phyloP scores from a whole-genome alignment of 192 early-diverging fungal genomes.

The Phlyctochytrium bullatum region DNA sequence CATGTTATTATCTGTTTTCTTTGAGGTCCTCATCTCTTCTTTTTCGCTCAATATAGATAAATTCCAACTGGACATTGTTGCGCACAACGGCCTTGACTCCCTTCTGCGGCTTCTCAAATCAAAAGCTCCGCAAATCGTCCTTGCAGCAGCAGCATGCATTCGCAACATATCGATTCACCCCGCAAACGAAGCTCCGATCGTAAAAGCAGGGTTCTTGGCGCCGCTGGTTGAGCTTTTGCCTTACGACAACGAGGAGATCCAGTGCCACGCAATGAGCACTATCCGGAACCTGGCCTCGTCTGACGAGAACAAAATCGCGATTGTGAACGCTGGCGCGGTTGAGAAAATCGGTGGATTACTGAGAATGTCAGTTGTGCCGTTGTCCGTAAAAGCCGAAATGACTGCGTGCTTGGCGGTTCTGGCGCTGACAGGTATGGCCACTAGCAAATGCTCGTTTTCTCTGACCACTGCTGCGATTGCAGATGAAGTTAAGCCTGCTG shows the following conservation, averaged over 20 bases:
- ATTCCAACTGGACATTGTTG: slow-evolving; percentile 81
- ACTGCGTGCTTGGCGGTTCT: slow-evolving; percentile 81
- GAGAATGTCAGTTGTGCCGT: slow-evolving; percentile 10
- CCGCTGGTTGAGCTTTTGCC: slow-evolving; percentile 59
- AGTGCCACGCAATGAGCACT: slow-evolving; percentile 82
- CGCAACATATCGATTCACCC: slow-evolving; percentile 89
- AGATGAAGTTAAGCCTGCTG: slow-evolving; percentile 13
- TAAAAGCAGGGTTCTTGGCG: slow-evolving; percentile 74
- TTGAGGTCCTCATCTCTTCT: too few relatives aligned
- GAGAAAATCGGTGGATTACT: slow-evolving; percentile 66
- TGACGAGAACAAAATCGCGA: slow-evolving; percentile 71
- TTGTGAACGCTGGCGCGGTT: slow-evolving; percentile 73
- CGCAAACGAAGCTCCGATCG: slow-evolving; percentile 79
- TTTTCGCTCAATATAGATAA: slow-evolving; percentile 65
- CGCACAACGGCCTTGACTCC: slow-evolving; percentile 68
- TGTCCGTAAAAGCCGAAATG: slow-evolving; percentile 57
- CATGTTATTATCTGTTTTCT: too few relatives aligned
- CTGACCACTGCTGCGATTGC: not conserved
- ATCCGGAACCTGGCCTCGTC: slow-evolving; percentile 81
- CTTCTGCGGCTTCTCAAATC: slow-evolving; percentile 74
- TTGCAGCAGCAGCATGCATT: slow-evolving; percentile 83
- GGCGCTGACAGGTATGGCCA: slow-evolving; percentile 62
- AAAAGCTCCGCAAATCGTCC: slow-evolving; percentile 67
- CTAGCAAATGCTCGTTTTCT: slow-evolving; percentile 1
- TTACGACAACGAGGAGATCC: slow-evolving; percentile 75